Evolutionary conservation across 352 stramenopile species (phyloP), one percentile per base, ranked within the genome.

Genomic region (Phytopythium delawarense): DNA sequence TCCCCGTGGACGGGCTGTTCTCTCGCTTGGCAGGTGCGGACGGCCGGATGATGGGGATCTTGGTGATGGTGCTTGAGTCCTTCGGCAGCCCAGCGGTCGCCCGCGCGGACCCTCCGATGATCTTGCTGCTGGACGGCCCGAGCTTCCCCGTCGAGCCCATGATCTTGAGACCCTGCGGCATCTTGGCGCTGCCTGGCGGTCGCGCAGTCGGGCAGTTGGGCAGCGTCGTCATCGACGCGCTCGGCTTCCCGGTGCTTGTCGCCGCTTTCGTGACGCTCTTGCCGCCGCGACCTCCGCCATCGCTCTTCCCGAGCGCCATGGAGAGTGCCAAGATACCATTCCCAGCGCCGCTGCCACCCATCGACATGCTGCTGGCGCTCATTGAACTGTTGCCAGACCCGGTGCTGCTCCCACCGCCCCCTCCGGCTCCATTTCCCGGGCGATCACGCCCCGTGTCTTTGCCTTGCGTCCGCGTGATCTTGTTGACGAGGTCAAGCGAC

Each of bases 401-500:
- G 13, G 18, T 53, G 40, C 40, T 65, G 16, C 63, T 63, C 12
- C 70, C 61, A 13, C 59, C 46, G 6, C 42, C 57, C 28, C 70
- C 66, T 6, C 50, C 62, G 18, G 32, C 35, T 42, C 44, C 30
- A 4, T 46, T 46, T n/a, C 52, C 53, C 3, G 53, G 35, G 1
- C 53, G 53, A 28, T 59, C 53, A 45, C 75, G 73, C 6, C 73
- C 71, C 2, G 77, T 80, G 46, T 91, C 82, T 69, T 88, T 91
- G 5, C 76, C 78, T 34, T 84, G 75, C 1, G 76, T 51, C 18
- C 72, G 59, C 15, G 65, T 67, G 12, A 94, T 72, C 64, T 91
- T 92, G 59, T 87, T 94, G 25, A 84, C 74, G 11, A 94, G 70
- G 53, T 94, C 85, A 9, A 94, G 77, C 2, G 80, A 91, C 74